A percentile compares a stretch with the other conserved stretches of the same genome.
Evolutionary conservation across 75 land plant genomes (phyloP).

Genomic region (Sequoiadendron giganteum): DNA sequence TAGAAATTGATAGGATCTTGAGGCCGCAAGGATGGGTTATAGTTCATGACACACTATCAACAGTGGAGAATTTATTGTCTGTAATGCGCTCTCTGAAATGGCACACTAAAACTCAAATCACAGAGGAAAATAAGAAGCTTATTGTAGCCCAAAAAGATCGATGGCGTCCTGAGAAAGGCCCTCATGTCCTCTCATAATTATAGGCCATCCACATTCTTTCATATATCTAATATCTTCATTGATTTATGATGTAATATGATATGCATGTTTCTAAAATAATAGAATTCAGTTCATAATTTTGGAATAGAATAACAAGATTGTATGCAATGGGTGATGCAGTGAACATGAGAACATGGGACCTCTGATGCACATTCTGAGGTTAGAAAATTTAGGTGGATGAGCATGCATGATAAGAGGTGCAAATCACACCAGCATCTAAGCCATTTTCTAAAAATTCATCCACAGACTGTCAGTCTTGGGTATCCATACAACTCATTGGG

Average conservation of each 20-base stretch:
- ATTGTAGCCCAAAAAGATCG: conserved; percentile 62
- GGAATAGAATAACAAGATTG: neutral
- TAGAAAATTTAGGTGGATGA: neutral
- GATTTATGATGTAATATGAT: neutral
- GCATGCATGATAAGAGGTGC: neutral
- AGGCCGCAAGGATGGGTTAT: conserved; percentile 77
- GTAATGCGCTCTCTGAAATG: conserved; percentile 68
- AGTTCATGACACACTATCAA: conserved; percentile 40
- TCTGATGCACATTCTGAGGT: neutral
- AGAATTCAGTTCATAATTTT: neutral
- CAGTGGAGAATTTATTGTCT: conserved; percentile 35
- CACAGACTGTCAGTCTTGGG: neutral
- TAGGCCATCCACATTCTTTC: neutral
- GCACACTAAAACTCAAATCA: conserved; percentile 16
- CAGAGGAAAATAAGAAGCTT: conserved; percentile 32
- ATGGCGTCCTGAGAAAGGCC: conserved; percentile 59
- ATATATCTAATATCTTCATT: neutral
- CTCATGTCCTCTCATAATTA: neutral
- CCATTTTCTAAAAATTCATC: neutral
- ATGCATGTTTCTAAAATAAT: neutral
- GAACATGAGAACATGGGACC: neutral
- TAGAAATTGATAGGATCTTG: conserved; percentile 78
- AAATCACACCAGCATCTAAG: neutral
- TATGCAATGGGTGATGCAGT: neutral
- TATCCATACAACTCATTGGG: neutral